Conservation (phyloP, 1,284 basidiomycete genomes). For the Cystobasidiaceae sp. region DNA sequence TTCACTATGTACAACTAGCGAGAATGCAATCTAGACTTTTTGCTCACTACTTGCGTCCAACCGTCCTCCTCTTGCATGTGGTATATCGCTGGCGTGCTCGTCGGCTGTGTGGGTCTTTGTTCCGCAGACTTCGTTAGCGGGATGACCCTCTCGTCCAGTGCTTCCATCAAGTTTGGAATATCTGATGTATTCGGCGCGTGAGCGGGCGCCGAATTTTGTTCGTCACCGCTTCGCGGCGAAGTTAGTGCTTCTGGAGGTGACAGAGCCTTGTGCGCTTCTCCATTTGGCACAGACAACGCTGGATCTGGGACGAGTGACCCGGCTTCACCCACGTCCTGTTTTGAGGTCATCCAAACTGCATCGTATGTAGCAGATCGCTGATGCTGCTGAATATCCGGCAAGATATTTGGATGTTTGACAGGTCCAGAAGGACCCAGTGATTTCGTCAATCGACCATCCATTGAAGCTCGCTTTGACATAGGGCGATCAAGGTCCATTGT, state of each 20-base stretch:
- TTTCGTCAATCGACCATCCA: neutral
- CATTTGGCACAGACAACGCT: too few relatives aligned
- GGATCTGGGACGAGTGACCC: too few relatives aligned
- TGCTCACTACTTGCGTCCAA: conserved; percentile 24
- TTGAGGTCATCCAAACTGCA: neutral
- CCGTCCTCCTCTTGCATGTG: conserved; percentile 1
- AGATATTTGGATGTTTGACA: neutral
- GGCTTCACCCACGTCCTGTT: too few relatives aligned
- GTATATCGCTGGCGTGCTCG: neutral
- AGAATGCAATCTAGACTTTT: conserved; percentile 18
- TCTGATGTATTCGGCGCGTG: neutral
- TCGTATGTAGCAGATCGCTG: conserved; percentile 11
- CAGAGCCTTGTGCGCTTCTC: neutral
- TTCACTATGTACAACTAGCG: too few relatives aligned
- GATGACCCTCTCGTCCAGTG: neutral
- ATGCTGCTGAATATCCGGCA: neutral
- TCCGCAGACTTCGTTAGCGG: neutral
- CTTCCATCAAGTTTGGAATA: neutral
- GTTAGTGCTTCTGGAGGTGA: neutral
- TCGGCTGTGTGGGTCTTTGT: neutral
- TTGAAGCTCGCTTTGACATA: neutral
- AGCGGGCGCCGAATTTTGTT: neutral
- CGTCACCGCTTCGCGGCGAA: neutral
- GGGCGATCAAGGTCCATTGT: neutral
- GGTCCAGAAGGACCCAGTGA: conserved; percentile 1